These are phyloP conservation scores for Lipomyces anomalus DNA, from an alignment of 805 yeast genomes.

Conservation along the genomic window DNA sequence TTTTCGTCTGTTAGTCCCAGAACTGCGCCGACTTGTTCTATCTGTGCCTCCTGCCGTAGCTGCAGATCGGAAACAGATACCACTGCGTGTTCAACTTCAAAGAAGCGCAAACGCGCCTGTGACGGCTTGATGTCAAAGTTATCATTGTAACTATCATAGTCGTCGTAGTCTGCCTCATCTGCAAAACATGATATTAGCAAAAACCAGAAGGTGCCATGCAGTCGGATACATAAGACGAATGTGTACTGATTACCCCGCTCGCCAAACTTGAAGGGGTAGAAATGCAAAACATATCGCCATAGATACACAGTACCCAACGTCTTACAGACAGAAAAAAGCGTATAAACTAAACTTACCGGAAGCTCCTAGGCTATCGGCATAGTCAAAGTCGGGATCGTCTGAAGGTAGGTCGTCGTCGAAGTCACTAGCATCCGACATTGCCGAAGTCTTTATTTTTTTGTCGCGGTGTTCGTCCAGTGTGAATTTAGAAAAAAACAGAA, in stretches of 20 bases:
- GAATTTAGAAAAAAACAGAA: neutral
- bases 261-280: too few relatives aligned
- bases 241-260: too few relatives aligned
- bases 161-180: conserved; percentile 1
- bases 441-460: neutral
- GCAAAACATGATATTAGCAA: too few relatives aligned
- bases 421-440: conserved; percentile 13
- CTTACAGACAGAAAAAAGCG: neutral
- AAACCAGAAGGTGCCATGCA: too few relatives aligned
- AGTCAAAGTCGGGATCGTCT: conserved; percentile 20
- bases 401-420: conserved; percentile 19
- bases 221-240: too few relatives aligned
- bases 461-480: neutral
- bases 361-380: conserved; percentile 17
- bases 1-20: conserved; percentile 38
- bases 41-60: conserved; percentile 32
- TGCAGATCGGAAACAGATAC: conserved; percentile 25
- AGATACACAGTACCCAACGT: conserved; percentile 1
- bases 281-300: too few relatives aligned
- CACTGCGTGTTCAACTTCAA: conserved; percentile 27
- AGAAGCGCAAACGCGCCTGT: conserved; percentile 23
- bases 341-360: conserved; percentile 9
- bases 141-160: conserved; percentile 21
- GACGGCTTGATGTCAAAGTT: conserved; percentile 25
- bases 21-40: conserved; percentile 35